phyloP scores from a whole-genome alignment of 805 yeast genomes.

The Kuraishia hungarica region DNA sequence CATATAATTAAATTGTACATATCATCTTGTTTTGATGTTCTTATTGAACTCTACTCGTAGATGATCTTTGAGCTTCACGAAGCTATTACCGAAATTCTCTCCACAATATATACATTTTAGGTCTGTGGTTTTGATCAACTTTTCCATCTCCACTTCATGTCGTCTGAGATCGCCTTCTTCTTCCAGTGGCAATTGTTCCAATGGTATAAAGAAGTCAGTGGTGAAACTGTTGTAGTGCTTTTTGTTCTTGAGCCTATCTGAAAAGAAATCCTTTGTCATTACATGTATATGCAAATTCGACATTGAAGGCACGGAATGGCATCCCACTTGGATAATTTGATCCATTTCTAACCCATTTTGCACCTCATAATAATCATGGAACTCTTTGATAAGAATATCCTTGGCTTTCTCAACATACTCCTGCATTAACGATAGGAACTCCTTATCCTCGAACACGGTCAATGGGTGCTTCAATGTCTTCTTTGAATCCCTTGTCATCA shows the following conservation, averaged over 20 bases:
- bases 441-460: slow-evolving; percentile 30
- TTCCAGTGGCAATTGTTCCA: slow-evolving; percentile 37
- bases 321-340: slow-evolving; percentile 40
- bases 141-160: slow-evolving; percentile 32
- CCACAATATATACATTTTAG: slow-evolving; percentile 34
- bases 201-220: slow-evolving; percentile 52
- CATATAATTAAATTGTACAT: background rate
- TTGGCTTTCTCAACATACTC: slow-evolving; percentile 30
- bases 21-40: background rate
- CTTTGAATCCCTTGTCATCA: slow-evolving; percentile 42
- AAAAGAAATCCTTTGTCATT: slow-evolving; percentile 53
- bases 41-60: slow-evolving; percentile 10
- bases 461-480: slow-evolving; percentile 43
- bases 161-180: slow-evolving; percentile 31
- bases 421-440: slow-evolving; percentile 19
- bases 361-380: slow-evolving; percentile 8
- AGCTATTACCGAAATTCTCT: slow-evolving; percentile 30
- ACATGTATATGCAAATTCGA: slow-evolving; percentile 67
- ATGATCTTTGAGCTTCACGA: slow-evolving; percentile 33
- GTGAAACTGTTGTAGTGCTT: slow-evolving; percentile 68
- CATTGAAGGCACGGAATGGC: slow-evolving; percentile 67
- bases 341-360: slow-evolving; percentile 20
- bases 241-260: slow-evolving; percentile 45
- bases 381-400: slow-evolving; percentile 9
- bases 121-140: slow-evolving; percentile 20